Conservation (phyloP, 164 flowering plant species). For the Vitis riparia region DNA sequence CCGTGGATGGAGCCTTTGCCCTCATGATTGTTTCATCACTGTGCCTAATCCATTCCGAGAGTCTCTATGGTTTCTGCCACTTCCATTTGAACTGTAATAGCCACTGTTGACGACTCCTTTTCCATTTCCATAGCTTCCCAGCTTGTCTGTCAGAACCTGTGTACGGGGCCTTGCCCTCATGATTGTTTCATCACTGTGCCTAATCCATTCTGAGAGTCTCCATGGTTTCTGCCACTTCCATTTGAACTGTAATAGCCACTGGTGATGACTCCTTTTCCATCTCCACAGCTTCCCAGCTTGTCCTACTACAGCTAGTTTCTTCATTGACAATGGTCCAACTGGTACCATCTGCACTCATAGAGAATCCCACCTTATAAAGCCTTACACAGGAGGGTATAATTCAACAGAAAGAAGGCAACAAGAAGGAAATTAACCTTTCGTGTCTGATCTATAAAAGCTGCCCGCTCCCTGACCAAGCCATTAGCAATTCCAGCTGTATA, state of each 20-base stretch:
- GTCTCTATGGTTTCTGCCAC: slow-evolving; percentile 99
- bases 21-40: slow-evolving; percentile 87
- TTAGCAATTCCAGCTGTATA: slow-evolving; percentile 86
- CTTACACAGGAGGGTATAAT: neutral
- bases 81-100: slow-evolving; percentile 94
- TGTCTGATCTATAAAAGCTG: slow-evolving; percentile 53
- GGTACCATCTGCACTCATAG: slow-evolving; percentile 71
- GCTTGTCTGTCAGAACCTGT: slow-evolving; percentile 52
- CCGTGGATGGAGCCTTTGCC: slow-evolving; percentile 64
- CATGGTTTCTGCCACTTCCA: slow-evolving; percentile 99
- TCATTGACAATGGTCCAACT: slow-evolving; percentile 72
- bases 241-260: slow-evolving; percentile 92
- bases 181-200: slow-evolving; percentile 90
- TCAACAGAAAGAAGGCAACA: neutral
- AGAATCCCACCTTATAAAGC: slow-evolving; percentile 7
- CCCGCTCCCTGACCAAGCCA: slow-evolving; percentile 58
- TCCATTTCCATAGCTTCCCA: slow-evolving; percentile 96
- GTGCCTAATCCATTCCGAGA: slow-evolving; percentile 89
- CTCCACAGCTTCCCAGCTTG: slow-evolving; percentile 93
- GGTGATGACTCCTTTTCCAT: slow-evolving; percentile 99
- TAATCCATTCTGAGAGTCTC: slow-evolving; percentile 96
- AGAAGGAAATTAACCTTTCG: slow-evolving; percentile 51
- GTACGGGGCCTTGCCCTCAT: slow-evolving; percentile 70
- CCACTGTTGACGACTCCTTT: slow-evolving; percentile 98
- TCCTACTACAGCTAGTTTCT: slow-evolving; percentile 61